These are phyloP conservation scores for Corynascus novoguineensis DNA, from an alignment of 495 filamentous ascomycete species.

Conservation along the genomic window DNA sequence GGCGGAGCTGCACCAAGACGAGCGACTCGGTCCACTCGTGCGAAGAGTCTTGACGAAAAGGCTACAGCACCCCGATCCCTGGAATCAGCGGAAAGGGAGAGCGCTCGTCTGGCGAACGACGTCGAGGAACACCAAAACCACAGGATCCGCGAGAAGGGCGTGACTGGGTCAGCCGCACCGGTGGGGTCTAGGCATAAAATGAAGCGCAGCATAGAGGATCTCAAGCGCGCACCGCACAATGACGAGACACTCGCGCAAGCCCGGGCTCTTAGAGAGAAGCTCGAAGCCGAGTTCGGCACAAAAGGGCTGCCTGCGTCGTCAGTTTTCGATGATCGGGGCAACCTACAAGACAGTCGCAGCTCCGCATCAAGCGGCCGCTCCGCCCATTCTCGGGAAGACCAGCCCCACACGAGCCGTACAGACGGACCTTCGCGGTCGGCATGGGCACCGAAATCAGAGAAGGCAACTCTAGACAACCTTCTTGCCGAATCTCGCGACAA, in stretches of 20 bases:
- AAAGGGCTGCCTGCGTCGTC: slow-evolving; percentile 7
- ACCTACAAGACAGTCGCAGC: slow-evolving; percentile 25
- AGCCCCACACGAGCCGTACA: background rate
- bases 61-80: slow-evolving; percentile 18
- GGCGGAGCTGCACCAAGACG: slow-evolving; percentile 21
- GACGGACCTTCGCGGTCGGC: slow-evolving; percentile 2
- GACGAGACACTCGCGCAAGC: slow-evolving; percentile 24
- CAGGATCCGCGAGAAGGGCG: slow-evolving; percentile 11
- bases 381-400: slow-evolving; percentile 11
- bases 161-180: slow-evolving; percentile 5
- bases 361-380: slow-evolving; percentile 23
- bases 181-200: slow-evolving; percentile 2
- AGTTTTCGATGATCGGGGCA: slow-evolving; percentile 25
- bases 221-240: slow-evolving; percentile 15
- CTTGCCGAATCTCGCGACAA: background rate
- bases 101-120: slow-evolving; percentile 17
- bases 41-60: slow-evolving; percentile 24
- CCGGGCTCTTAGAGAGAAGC: slow-evolving; percentile 27
- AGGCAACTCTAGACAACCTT: slow-evolving; percentile 5
- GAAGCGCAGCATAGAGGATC: slow-evolving; percentile 9
- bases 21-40: slow-evolving; percentile 9
- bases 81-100: slow-evolving; percentile 21
- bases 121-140: slow-evolving; percentile 20
- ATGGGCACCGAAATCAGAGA: background rate
- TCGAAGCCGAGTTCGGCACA: slow-evolving; percentile 26